These are phyloP conservation scores for Silene uniflora DNA, from an alignment of 148 eudicot genomes.

Conservation along the genomic window DNA sequence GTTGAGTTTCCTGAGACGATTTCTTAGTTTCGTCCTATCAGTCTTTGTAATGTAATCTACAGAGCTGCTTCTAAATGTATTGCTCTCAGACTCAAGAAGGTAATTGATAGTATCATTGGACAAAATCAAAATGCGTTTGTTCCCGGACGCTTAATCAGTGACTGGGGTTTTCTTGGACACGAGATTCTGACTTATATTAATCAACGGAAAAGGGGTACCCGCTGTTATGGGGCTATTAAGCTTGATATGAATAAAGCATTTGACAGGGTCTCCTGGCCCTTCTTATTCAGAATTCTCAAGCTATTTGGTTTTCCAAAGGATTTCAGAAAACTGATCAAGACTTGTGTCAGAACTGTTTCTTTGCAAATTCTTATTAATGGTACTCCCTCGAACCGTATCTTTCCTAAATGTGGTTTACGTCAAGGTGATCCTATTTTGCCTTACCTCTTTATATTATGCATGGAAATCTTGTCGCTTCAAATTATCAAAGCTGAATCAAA, in stretches of 20 bases:
- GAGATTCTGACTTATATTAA: too few relatives aligned
- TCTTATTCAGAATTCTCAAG: too few relatives aligned
- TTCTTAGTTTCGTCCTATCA: background rate
- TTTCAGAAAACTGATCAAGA: too few relatives aligned
- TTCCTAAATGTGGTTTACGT: background rate
- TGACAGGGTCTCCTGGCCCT: too few relatives aligned
- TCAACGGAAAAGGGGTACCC: too few relatives aligned
- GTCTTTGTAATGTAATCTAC: background rate
- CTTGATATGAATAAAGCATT: too few relatives aligned
- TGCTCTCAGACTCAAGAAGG: background rate
- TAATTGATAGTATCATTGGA: background rate
- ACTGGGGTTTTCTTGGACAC: too few relatives aligned
- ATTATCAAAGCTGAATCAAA: background rate
- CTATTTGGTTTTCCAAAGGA: too few relatives aligned
- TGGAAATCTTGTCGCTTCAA: background rate
- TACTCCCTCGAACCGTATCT: background rate
- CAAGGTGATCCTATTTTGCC: conserved; percentile 1
- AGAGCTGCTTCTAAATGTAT: background rate
- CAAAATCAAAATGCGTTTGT: background rate
- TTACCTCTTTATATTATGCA: background rate
- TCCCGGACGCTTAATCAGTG: too few relatives aligned
- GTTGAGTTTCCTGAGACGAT: background rate
- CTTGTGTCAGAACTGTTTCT: too few relatives aligned
- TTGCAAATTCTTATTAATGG: too few relatives aligned
- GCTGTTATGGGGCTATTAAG: background rate